Evolutionary conservation across 1,139 yeast species (phyloP).

Genomic region (Kodamaea plutei): DNA sequence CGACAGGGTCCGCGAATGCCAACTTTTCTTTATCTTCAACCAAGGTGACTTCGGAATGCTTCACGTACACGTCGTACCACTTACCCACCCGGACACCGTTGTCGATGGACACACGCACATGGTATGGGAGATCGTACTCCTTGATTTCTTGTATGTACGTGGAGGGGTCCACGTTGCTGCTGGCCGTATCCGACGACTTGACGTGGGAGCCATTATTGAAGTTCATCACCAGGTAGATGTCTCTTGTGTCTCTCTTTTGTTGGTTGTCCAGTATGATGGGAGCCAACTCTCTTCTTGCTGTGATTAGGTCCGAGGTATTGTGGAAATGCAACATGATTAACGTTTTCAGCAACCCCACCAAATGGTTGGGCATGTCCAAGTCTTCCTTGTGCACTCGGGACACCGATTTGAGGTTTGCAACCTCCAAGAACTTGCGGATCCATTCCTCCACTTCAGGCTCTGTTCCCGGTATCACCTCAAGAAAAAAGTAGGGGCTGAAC

Average conservation of each 20-base stretch:
- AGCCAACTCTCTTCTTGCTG: constrained; percentile 62
- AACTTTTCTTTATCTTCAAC: constrained; percentile 69
- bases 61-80: constrained; percentile 83
- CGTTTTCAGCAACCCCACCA: constrained; percentile 67
- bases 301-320: constrained; percentile 68
- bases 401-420: constrained; percentile 50
- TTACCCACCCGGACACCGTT: constrained; percentile 83
- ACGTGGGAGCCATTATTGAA: no score
- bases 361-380: constrained; percentile 75
- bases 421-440: constrained; percentile 64
- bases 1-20: constrained; percentile 97
- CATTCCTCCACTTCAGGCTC: constrained; percentile 88
- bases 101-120: constrained; percentile 92
- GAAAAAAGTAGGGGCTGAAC: constrained; percentile 83
- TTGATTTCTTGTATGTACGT: constrained; percentile 72
- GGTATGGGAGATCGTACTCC: constrained; percentile 96
- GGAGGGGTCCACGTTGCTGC: constrained; percentile 48
- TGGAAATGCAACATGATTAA: constrained; percentile 70
- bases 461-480: constrained; percentile 60
- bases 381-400: constrained; percentile 68
- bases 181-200: no score
- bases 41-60: constrained; percentile 52
- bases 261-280: constrained; percentile 74
- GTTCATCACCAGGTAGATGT: constrained; percentile 59
- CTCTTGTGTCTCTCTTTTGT: constrained; percentile 60